phyloP scores from a whole-genome alignment of 805 yeast species.

The Pichia gijzeniarum region DNA sequence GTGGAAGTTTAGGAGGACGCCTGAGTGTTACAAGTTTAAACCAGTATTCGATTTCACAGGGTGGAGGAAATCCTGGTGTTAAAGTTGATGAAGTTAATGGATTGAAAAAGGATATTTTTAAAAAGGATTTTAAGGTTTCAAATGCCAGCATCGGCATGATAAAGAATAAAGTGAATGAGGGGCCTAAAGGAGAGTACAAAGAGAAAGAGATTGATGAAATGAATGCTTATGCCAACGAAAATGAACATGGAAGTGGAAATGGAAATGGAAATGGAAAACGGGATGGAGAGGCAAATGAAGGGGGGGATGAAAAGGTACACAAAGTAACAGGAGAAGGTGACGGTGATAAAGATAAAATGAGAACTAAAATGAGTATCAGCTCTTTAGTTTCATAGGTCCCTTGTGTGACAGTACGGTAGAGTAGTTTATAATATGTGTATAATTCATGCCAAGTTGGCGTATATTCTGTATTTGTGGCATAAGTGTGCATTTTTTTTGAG shows the following conservation, averaged over 20 bases:
- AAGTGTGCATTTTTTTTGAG: too few species aligned
- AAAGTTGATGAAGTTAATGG: neutral
- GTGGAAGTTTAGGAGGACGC: slow-evolving; percentile 9
- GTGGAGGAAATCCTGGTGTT: too few species aligned
- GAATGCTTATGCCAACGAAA: neutral
- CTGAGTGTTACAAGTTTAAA: slow-evolving; percentile 14
- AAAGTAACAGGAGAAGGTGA: neutral
- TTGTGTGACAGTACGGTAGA: too few species aligned
- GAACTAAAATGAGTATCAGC: slow-evolving; percentile 13
- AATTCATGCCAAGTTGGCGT: too few species aligned
- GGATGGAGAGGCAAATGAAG: neutral
- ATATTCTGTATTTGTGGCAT: too few species aligned
- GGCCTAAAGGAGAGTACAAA: slow-evolving; percentile 6
- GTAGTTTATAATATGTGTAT: too few species aligned
- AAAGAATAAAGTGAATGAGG: neutral
- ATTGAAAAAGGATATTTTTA: slow-evolving; percentile 20
- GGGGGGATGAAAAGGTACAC: neutral
- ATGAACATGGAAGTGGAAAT: neutral
- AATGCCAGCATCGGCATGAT: neutral
- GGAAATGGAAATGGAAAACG: too few species aligned
- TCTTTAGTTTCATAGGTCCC: slow-evolving; percentile 8
- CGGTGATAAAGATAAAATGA: slow-evolving; percentile 5
- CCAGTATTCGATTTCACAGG: slow-evolving; percentile 12
- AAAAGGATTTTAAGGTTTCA: slow-evolving; percentile 24
- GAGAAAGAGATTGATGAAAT: neutral